These are phyloP conservation scores for Meyerozyma carpophila DNA, from an alignment of 1,139 yeast genomes.

Conservation along the genomic window DNA sequence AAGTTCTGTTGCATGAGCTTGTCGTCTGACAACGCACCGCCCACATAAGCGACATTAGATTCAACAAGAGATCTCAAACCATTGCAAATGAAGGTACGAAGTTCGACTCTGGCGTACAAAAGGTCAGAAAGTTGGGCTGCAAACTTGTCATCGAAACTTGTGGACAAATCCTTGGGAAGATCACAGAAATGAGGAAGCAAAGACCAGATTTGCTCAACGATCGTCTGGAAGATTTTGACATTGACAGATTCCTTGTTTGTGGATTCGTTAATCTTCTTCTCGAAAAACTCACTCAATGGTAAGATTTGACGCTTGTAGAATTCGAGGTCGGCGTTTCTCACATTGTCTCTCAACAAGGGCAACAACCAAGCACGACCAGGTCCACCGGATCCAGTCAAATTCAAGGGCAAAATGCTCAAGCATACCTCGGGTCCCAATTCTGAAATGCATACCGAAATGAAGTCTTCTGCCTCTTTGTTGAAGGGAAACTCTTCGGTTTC, in stretches of 20 bases:
- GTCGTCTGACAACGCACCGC: slow-evolving; percentile 56
- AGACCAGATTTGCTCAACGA: slow-evolving; percentile 90
- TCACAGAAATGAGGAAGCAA: slow-evolving; percentile 86
- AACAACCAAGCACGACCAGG: slow-evolving; percentile 93
- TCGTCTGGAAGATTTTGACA: slow-evolving; percentile 71
- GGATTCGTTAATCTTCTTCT: slow-evolving; percentile 37
- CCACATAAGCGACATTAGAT: slow-evolving; percentile 60
- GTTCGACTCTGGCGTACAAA: slow-evolving; percentile 67
- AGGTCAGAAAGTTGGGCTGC: slow-evolving; percentile 73
- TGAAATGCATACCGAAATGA: slow-evolving; percentile 71
- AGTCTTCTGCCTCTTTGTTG: slow-evolving; percentile 73
- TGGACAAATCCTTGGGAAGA: slow-evolving; percentile 67
- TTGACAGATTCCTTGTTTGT: slow-evolving; percentile 54
- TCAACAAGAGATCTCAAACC: slow-evolving; percentile 75
- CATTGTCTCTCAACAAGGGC: slow-evolving; percentile 87
- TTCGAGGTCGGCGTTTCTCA: slow-evolving; percentile 61
- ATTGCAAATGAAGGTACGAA: slow-evolving; percentile 77
- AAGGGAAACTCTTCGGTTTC: slow-evolving; percentile 68
- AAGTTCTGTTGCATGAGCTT: slow-evolving; percentile 56
- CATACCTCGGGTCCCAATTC: slow-evolving; percentile 86
- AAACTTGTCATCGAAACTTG: slow-evolving; percentile 65
- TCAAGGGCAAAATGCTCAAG: slow-evolving; percentile 68
- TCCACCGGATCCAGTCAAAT: slow-evolving; percentile 42
- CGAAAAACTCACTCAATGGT: slow-evolving; percentile 64
- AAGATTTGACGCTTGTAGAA: slow-evolving; percentile 59